Base-by-base conservation (phyloP, 108 stramenopile genomes). In the Nitzschia sp. region DNA sequence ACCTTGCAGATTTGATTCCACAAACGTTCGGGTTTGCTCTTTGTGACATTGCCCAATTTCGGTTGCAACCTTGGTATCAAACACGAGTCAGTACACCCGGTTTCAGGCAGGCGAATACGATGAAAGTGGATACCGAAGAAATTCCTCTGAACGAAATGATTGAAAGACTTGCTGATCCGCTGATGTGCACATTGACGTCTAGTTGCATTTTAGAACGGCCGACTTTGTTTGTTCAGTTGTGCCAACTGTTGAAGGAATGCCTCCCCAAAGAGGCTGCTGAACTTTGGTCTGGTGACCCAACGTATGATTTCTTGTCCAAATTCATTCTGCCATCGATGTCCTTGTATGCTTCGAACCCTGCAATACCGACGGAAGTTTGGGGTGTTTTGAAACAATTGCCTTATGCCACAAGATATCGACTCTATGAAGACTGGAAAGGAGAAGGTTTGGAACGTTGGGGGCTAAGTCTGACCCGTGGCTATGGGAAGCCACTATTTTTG, bases 351-450 rank as follows among this genome's bases (percentile, higher is more conserved):
- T 75, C 82, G 24, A 83, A 87, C 63, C 84, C 91, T 40, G 51
- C 78, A 24, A 48, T 91, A 11, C 59, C 87, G 5, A 63, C 61
- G 3, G 91, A 91, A 72, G 38, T 95, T 9, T 96, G 93, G 92
- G 67, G 72, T 12, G 73, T 86, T 14, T 51, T 93, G 24, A 37
- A 71, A 41, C 26, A 66, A 5, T 69, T 94, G 10, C 89, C 92
- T 9, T 93, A 88, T 63, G 38, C 65, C 6, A 70, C 79, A 20
- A 74, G 93, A 39, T 94, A 94, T 71, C 55, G 42, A 25, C 62
- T 95, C 44, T 96, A 96, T 71, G 69, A 77, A 22, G 51, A 82
- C 22, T 94, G 91, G 95, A 73, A 85, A 29, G 82, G 83, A 37
- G 61, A 68, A 15, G 83, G 83, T 8, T 63, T 92, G 50, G 93